phyloP scores from a whole-genome alignment of 2,329 filamentous ascomycete species.

The Pseudocercospora crystallina region DNA sequence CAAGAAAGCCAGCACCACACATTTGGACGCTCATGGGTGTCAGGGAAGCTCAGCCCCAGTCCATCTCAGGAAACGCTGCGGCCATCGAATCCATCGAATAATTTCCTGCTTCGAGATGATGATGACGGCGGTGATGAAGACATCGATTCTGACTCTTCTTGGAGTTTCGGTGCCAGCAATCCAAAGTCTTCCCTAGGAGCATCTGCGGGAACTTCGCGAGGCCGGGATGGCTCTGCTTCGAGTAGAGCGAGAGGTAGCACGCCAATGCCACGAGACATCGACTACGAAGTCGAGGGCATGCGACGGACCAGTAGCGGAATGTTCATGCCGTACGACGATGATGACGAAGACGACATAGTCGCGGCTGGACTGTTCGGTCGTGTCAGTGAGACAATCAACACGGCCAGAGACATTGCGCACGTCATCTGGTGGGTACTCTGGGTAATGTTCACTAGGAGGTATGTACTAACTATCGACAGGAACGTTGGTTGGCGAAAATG shows the following conservation, averaged over 20 bases:
- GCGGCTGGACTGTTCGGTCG: conserved; percentile 68
- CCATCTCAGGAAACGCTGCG: conserved; percentile 80
- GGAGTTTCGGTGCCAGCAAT: conserved; percentile 37
- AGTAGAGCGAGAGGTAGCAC: conserved; percentile 19
- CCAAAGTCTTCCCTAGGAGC: conserved; percentile 34
- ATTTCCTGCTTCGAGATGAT: conserved; percentile 50
- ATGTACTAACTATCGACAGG: conserved; percentile 16
- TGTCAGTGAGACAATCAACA: conserved; percentile 75
- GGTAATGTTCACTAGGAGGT: not conserved
- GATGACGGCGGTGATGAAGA: conserved; percentile 24
- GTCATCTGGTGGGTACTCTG: conserved; percentile 54
- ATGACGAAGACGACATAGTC: conserved; percentile 61
- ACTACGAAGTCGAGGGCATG: conserved; percentile 61
- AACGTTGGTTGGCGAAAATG: conserved; percentile 63
- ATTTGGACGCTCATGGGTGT: conserved; percentile 43
- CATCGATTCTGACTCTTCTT: conserved; percentile 29
- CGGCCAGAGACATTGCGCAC: conserved; percentile 63
- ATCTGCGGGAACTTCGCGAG: conserved; percentile 18
- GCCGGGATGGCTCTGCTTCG: conserved; percentile 38
- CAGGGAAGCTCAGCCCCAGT: conserved; percentile 61
- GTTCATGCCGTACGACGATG: conserved; percentile 79
- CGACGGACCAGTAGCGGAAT: conserved; percentile 81
- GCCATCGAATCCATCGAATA: conserved; percentile 65
- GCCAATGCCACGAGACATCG: conserved; percentile 22
- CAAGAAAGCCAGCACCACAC: conserved; percentile 38